Evolutionary conservation across 139 green algal species (phyloP).

Genomic region (Coelastrella sp.): DNA sequence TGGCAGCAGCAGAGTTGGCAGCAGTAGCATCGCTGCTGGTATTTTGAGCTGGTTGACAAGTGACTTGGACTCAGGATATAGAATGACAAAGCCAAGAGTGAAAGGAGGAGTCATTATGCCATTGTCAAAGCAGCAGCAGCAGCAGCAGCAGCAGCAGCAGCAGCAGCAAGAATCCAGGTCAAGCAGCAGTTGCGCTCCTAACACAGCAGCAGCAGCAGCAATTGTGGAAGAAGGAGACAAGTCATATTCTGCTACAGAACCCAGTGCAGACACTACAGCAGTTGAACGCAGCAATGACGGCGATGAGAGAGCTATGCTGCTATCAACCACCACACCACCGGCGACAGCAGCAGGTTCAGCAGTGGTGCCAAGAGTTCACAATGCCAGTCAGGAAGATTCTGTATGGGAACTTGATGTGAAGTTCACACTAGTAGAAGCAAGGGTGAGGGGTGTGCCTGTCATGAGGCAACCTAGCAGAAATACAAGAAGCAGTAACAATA

Average conservation of each 20-base stretch:
- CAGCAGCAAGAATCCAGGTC: not conserved
- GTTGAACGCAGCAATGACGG: too few relatives aligned
- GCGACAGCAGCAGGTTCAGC: not conserved
- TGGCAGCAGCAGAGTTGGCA: conserved; percentile 11
- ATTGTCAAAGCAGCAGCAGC: not conserved
- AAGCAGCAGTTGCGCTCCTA: not conserved
- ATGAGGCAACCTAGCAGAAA: not conserved
- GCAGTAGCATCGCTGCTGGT: not conserved
- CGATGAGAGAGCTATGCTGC: not conserved
- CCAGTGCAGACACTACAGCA: too few relatives aligned
- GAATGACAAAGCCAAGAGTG: not conserved
- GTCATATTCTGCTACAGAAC: too few relatives aligned
- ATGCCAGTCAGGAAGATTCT: too few relatives aligned
- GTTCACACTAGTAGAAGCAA: conserved; percentile 27
- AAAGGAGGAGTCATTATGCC: conserved; percentile 6
- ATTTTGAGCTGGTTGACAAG: conserved; percentile 22
- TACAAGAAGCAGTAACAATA: conserved; percentile 10
- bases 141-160: not conserved
- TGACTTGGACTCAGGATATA: conserved; percentile 4
- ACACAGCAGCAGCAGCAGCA: conserved; percentile 1
- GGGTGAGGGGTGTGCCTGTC: not conserved
- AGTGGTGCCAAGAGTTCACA: too few relatives aligned
- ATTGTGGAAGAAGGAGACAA: not conserved
- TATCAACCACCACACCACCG: not conserved
- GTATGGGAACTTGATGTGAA: conserved; percentile 25